Evolutionary conservation across 2,329 filamentous ascomycete genomes (phyloP), one percentile per base, ranked within the genome.

Genomic region (Aaosphaeria pasadenensis): DNA sequence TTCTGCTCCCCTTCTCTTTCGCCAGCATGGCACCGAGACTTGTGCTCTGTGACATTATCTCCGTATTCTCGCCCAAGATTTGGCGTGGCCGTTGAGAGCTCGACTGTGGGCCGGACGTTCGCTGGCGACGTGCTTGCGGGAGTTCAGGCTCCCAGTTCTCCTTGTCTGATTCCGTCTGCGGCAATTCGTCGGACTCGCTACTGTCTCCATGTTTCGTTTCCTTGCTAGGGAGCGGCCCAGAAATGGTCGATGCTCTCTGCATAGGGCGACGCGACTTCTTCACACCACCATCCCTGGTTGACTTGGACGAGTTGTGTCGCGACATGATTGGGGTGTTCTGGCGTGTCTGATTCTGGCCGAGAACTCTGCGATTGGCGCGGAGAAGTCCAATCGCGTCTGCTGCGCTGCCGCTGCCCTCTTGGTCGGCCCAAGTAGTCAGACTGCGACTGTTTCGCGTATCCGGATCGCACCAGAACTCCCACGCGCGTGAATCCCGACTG

Each of bases 381-480:
- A 96, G 78, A 30, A 95, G 78, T 54, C 84, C 89, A 51, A 96
- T 94, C 33, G 88, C 89, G 32, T 88, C 88, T 50, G 87, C 82
- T 46, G 89, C 89, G 39, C 88, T 91, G 24, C 89, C 89, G 56
- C 80, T 89, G 6, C 83, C 83, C 63, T 95, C 89, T 57, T 89
- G 85, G 71, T 92, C 87, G 7, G 88, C 88, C 56, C 89, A 87
- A n/a, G 82, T 82, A 24, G 86, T 91, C 47, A 96, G 74, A 56
- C 90, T 88, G 61, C 60, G 64, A 33, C 60, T 66, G 48, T 90
- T 89, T 39, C 87, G 85, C 44, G 82, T 77, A 56, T 94, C 88
- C 6, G 86, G 85, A 64, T 95, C 89, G 60, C 89, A 92, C 73
- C 88, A 91, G 48, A 90, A 90, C 63, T 95, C 89, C 92, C 92